A percentile compares a stretch with the other conserved stretches of the same genome.
phyloP scores from a whole-genome alignment of 2,329 filamentous ascomycete genomes.

The Trichoderma sp. region DNA sequence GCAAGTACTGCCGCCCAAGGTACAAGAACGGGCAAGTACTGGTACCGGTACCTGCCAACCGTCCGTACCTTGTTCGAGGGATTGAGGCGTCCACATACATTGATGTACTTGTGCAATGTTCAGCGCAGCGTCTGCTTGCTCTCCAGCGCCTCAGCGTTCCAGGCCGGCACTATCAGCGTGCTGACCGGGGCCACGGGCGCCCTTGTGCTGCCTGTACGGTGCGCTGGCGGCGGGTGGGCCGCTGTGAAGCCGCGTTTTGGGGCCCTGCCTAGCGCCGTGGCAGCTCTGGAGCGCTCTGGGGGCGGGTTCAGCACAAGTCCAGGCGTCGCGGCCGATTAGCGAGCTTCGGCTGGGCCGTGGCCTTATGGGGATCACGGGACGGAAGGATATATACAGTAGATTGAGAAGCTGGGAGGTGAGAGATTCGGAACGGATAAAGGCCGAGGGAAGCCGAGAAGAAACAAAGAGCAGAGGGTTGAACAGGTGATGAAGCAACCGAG shows the following conservation, averaged over 20 bases:
- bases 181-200: neutral
- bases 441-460: neutral
- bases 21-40: too few species aligned
- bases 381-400: too few species aligned
- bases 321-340: conserved; percentile 29
- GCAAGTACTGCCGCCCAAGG: neutral
- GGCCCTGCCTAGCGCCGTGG: conserved; percentile 24
- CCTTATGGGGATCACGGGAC: conserved; percentile 1
- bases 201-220: conserved; percentile 1
- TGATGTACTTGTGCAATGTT: too few species aligned
- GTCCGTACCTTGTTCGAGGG: neutral
- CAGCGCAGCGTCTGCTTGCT: neutral
- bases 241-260: conserved; percentile 7
- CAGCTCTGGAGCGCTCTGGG: conserved; percentile 10
- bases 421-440: neutral
- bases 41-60: neutral
- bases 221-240: conserved; percentile 21
- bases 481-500: neutral
- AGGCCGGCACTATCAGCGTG: too few species aligned
- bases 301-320: conserved; percentile 13
- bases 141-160: neutral
- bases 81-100: too few species aligned
- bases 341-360: conserved; percentile 28
- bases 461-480: neutral
- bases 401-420: neutral